Evolutionary conservation across 1,139 yeast species (phyloP).

Genomic region (Zhuliangozyma blackwelliae): DNA sequence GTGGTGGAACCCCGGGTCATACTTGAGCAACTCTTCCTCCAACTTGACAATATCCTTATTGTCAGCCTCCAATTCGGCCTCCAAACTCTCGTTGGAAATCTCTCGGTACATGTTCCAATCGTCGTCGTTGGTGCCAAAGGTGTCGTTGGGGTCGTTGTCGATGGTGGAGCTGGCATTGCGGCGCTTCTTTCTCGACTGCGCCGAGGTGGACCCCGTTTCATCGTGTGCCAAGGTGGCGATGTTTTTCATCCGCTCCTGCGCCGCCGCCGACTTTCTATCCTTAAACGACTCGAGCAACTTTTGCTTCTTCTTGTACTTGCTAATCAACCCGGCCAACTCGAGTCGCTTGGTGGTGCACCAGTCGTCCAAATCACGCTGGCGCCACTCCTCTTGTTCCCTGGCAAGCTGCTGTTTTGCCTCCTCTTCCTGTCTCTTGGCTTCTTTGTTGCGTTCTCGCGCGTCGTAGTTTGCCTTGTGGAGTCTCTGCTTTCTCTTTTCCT

Average conservation of each 20-base stretch:
- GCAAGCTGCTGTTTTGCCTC: slow-evolving; percentile 51
- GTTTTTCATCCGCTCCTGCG: slow-evolving; percentile 89
- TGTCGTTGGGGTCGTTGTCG: slow-evolving; percentile 89
- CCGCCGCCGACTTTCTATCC: slow-evolving; percentile 86
- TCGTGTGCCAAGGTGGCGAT: slow-evolving; percentile 87
- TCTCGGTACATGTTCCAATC: slow-evolving; percentile 94
- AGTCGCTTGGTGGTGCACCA: slow-evolving; percentile 76
- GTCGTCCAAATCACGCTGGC: slow-evolving; percentile 65
- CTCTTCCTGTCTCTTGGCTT: slow-evolving; percentile 59
- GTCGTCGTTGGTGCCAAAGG: slow-evolving; percentile 93
- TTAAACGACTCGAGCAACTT: slow-evolving; percentile 74
- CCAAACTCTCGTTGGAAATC: slow-evolving; percentile 67
- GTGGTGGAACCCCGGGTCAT: slow-evolving; percentile 79
- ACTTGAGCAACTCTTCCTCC: slow-evolving; percentile 71
- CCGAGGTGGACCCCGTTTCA: slow-evolving; percentile 40
- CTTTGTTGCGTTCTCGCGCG: slow-evolving; percentile 79
- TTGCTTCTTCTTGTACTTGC: slow-evolving; percentile 60
- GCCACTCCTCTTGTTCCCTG: slow-evolving; percentile 69
- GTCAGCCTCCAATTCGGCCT: slow-evolving; percentile 70
- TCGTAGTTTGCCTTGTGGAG: slow-evolving; percentile 83
- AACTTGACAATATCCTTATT: slow-evolving; percentile 55
- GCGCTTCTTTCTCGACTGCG: slow-evolving; percentile 44
- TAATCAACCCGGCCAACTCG: slow-evolving; percentile 54
- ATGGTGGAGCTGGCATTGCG: slow-evolving; percentile 58
- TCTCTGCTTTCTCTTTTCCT: slow-evolving; percentile 82